Conservation (phyloP, 495 filamentous ascomycete genomes). For the Poronia punctata region DNA sequence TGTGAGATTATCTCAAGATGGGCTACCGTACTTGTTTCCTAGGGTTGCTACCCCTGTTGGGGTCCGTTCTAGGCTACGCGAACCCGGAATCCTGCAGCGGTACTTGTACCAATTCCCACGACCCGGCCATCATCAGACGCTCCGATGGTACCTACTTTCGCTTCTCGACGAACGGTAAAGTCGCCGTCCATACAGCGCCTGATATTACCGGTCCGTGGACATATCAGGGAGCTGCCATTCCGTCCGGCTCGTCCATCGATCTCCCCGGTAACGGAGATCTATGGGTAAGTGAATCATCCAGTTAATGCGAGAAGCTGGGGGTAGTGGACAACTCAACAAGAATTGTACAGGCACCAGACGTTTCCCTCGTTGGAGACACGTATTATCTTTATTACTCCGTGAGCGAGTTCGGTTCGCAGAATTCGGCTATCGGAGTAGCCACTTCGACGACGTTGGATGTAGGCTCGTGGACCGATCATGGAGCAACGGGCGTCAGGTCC, state of each 20-base stretch:
- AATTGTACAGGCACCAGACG: conserved; percentile 55
- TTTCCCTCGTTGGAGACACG: conserved; percentile 43
- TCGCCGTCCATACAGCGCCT: conserved; percentile 52
- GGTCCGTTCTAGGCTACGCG: conserved; percentile 27
- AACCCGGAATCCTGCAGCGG: conserved; percentile 53
- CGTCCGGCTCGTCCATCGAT: conserved; percentile 49
- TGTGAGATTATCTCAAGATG: too few species aligned
- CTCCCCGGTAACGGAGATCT: conserved; percentile 48
- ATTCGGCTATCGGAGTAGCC: conserved; percentile 61
- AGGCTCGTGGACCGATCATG: conserved; percentile 54
- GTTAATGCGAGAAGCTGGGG: neutral
- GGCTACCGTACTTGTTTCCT: neutral
- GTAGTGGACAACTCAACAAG: neutral
- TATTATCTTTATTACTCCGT: conserved; percentile 74
- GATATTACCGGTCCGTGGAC: conserved; percentile 60
- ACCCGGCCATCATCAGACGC: conserved; percentile 58
- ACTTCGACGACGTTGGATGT: conserved; percentile 53
- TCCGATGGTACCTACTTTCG: conserved; percentile 65
- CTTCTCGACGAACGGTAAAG: conserved; percentile 57
- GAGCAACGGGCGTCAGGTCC: conserved; percentile 44
- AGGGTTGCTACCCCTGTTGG: conserved; percentile 8
- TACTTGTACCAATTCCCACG: conserved; percentile 54
- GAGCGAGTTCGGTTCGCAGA: conserved; percentile 55
- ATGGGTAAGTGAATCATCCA: conserved; percentile 44
- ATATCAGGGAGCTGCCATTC: conserved; percentile 49